Base-by-base conservation (phyloP, 371 early-diverging fungal genomes). In the Mucor velutinosus region DNA sequence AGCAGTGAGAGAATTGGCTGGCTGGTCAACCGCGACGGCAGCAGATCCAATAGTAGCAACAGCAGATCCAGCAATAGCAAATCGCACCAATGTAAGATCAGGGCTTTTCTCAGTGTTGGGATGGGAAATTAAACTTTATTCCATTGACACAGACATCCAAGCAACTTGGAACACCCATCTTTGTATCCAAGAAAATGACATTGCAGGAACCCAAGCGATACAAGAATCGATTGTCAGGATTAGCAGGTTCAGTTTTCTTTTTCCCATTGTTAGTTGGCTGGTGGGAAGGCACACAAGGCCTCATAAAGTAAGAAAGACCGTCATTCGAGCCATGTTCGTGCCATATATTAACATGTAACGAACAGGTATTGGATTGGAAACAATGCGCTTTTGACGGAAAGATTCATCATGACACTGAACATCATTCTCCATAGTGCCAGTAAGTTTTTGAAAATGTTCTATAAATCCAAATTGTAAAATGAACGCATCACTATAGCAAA, bases 271-370 rank as follows among this genome's bases (percentile, higher is more conserved):
- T 84, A 0, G 76, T 76, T 15, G 84, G 84, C 1, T 84, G 82
- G 82, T 84, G 84, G 84, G 82, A 81, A 66, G 81, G 80, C 3
- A 67, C 77, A 1, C 75, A 78, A 63, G 75, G 72, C 1, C 71
- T 71, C 15, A 61, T 70, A 53, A 75, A 69, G 81, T 80, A 76
- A 72, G 64, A 0, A n/a, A n/a, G n/a, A n/a, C n/a, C n/a, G n/a
- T n/a, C n/a, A n/a, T n/a, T n/a, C n/a, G n/a, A n/a, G n/a, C n/a
- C n/a, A n/a, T n/a, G n/a, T n/a, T n/a, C n/a, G n/a, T n/a, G n/a
- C n/a, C n/a, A n/a, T 30, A 14, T 11, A 51, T 4, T 51, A 25
- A 51, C 21, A 27, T 59, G 0, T 3, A 41, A 39, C 4, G n/a
- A 25, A 45, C 5, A 77, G 76, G 39, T 65, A 60, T 43, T 80